Conservation (phyloP, 345 rosid genomes). For the Eucalyptus globulus region DNA sequence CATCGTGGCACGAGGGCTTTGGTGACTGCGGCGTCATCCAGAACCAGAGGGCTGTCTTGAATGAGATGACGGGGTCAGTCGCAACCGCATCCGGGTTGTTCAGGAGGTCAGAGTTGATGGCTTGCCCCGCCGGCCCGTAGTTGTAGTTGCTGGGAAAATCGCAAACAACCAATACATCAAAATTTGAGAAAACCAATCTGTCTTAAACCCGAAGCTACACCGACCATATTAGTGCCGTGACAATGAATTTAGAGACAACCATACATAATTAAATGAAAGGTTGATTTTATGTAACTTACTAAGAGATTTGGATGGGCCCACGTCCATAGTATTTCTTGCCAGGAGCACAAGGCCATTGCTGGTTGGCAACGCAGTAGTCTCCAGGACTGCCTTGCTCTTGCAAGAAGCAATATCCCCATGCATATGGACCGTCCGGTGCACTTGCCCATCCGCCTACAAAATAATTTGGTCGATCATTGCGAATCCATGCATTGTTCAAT, state of each 20-base stretch:
- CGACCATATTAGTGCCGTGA: background rate
- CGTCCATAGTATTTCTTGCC: conserved; percentile 6
- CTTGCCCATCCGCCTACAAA: conserved; percentile 3
- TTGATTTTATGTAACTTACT: background rate
- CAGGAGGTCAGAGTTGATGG: background rate
- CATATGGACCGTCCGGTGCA: conserved; percentile 4
- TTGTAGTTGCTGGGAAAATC: conserved; percentile 1
- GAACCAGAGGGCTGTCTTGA: conserved; percentile 11
- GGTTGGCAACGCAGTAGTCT: background rate
- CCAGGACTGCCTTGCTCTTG: background rate
- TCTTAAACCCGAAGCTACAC: background rate
- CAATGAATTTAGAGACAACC: background rate
- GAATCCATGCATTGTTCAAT: background rate
- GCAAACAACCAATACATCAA: background rate
- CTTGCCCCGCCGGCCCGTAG: conserved; percentile 1
- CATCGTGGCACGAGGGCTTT: conserved; percentile 4
- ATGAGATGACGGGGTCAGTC: background rate
- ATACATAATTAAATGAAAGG: background rate
- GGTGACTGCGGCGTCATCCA: conserved; percentile 9
- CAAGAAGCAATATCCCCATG: conserved; percentile 8
- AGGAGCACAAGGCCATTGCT: conserved; percentile 1
- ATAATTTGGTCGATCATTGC: background rate
- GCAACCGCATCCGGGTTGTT: background rate
- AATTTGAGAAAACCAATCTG: background rate
- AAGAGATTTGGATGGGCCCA: conserved; percentile 3